Evolutionary conservation across 2,329 filamentous ascomycete species (phyloP).

Genomic region (Cylindrodendrum hubeiense): DNA sequence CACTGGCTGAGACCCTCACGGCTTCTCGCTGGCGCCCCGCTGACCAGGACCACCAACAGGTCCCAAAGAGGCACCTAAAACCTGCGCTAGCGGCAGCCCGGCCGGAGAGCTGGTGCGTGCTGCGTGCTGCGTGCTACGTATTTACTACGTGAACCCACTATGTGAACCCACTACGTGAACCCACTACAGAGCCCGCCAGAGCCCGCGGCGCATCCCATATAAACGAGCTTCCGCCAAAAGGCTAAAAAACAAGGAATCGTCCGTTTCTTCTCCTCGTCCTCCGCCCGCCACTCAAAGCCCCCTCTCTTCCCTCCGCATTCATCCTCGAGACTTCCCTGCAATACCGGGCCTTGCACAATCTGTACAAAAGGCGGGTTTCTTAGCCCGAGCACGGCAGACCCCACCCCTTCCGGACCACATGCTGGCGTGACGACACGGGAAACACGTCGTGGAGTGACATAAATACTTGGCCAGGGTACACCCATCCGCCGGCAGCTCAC

Average conservation of each 20-base stretch:
- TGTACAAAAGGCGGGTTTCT: neutral
- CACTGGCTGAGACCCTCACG: neutral
- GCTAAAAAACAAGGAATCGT: conserved; percentile 18
- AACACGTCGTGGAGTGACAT: conserved; percentile 5
- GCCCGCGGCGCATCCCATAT: neutral
- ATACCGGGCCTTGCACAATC: neutral
- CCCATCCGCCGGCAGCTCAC: neutral
- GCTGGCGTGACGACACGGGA: conserved; percentile 10
- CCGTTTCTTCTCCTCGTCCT: neutral
- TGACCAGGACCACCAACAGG: neutral
- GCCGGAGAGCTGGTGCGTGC: neutral
- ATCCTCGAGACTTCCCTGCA: neutral
- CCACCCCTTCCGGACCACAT: neutral
- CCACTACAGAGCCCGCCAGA: neutral
- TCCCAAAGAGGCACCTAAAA: neutral
- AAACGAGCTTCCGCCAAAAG: conserved; percentile 1
- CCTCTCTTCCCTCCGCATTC: neutral
- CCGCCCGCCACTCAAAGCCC: neutral
- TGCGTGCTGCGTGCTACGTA: neutral
- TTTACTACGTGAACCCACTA: neutral
- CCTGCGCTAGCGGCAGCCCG: neutral
- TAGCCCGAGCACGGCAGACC: neutral
- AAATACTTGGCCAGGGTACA: conserved; percentile 10
- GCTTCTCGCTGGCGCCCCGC: neutral
- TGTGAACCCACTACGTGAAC: neutral